phyloP scores from a whole-genome alignment of 345 rosid genomes.

The Citrus medica region DNA sequence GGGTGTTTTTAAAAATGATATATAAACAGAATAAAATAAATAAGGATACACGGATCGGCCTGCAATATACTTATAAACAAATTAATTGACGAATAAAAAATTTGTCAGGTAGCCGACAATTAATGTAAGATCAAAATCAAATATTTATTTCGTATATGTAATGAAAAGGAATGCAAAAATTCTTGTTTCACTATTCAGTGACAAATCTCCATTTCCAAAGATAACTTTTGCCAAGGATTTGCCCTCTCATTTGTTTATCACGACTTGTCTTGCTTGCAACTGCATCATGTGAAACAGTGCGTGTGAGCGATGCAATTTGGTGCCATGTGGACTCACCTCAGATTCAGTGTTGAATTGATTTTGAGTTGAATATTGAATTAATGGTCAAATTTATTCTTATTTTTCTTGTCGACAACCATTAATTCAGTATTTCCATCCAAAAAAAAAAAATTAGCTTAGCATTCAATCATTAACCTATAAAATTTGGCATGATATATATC shows the following conservation, averaged over 20 bases:
- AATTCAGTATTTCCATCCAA: no score
- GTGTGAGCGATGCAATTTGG: not conserved
- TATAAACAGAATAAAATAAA: not conserved
- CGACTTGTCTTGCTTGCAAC: not conserved
- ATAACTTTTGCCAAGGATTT: not conserved
- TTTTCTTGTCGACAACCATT: no score
- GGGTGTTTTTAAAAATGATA: not conserved
- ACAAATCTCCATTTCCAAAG: conserved; percentile 28
- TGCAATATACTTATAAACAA: conserved; percentile 3
- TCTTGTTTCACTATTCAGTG: conserved; percentile 12
- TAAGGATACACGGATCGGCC: conserved; percentile 5
- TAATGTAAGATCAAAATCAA: not conserved
- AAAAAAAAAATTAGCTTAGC: no score
- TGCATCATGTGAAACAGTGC: not conserved
- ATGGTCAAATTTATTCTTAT: no score
- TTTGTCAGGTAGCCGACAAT: conserved; percentile 14
- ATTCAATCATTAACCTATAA: no score
- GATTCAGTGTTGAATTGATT: no score
- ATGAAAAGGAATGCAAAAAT: conserved; percentile 11
- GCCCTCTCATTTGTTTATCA: not conserved
- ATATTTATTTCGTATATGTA: not conserved
- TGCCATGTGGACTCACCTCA: not conserved
- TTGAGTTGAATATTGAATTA: no score
- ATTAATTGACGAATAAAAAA: not conserved
- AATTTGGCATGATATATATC: no score